phyloP scores from a whole-genome alignment of 2,329 filamentous ascomycete species.

The Clonostachys byssicola region DNA sequence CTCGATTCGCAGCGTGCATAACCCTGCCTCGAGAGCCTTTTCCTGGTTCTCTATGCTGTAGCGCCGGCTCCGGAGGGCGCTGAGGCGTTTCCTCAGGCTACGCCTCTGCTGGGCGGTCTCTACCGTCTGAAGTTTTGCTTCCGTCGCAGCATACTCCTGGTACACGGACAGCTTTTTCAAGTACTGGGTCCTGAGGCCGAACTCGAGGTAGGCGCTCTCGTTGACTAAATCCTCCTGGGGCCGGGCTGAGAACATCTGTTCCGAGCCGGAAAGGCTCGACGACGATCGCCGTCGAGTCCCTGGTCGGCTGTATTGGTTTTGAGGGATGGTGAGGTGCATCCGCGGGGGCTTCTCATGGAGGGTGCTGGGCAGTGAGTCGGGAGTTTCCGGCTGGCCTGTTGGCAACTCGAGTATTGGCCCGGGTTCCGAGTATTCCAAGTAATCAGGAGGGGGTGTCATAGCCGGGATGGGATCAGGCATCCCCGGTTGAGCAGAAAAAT shows the following conservation, averaged over 20 bases:
- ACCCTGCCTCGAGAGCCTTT: conserved; percentile 32
- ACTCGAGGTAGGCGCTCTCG: conserved; percentile 41
- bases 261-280: conserved; percentile 1
- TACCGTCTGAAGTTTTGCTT: conserved; percentile 20
- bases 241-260: conserved; percentile 25
- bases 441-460: no score
- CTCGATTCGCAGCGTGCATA: conserved; percentile 46
- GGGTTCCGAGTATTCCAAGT: no score
- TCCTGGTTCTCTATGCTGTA: conserved; percentile 41
- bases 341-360: no score
- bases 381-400: not conserved
- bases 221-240: conserved; percentile 34
- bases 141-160: conserved; percentile 26
- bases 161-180: conserved; percentile 29
- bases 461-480: no score
- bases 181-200: conserved; percentile 33
- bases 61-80: conserved; percentile 35
- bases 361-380: not conserved
- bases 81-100: conserved; percentile 26
- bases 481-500: no score
- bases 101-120: conserved; percentile 10
- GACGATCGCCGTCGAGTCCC: not conserved
- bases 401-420: no score
- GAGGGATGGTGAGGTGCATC: not conserved
- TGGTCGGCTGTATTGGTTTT: not conserved